Evolutionary conservation across 1,284 basidiomycete species (phyloP).

Genomic region (Tetrapyrgos nigripes): DNA sequence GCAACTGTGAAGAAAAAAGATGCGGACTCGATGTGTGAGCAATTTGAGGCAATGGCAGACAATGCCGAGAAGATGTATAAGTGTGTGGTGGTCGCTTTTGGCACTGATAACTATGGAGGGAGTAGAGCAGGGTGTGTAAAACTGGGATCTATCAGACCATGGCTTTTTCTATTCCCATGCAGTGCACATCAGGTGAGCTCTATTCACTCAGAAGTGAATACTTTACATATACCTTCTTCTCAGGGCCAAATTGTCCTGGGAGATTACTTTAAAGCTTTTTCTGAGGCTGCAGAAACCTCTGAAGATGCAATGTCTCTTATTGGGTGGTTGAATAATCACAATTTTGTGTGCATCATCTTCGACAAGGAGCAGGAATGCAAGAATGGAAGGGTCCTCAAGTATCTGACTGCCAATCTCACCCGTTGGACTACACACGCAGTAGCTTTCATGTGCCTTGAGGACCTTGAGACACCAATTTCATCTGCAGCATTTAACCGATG

Average conservation of each 20-base stretch:
- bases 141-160: slow-evolving; percentile 20
- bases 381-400: slow-evolving; percentile 24
- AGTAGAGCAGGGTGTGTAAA: slow-evolving; percentile 28
- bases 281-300: slow-evolving; percentile 22
- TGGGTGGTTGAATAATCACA: slow-evolving; percentile 30
- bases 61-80: slow-evolving; percentile 23
- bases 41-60: slow-evolving; percentile 30
- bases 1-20: slow-evolving; percentile 28
- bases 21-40: slow-evolving; percentile 24
- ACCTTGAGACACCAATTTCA: slow-evolving; percentile 25
- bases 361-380: slow-evolving; percentile 24
- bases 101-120: slow-evolving; percentile 32
- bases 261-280: slow-evolving; percentile 30
- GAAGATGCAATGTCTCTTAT: slow-evolving; percentile 28
- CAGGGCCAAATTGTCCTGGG: slow-evolving; percentile 30
- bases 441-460: slow-evolving; percentile 25
- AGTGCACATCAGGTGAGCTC: slow-evolving; percentile 27
- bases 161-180: slow-evolving; percentile 23
- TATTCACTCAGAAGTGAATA: not conserved
- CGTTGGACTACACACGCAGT: slow-evolving; percentile 33
- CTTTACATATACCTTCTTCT: not conserved
- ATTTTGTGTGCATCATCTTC: slow-evolving; percentile 28
- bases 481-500: slow-evolving; percentile 22
- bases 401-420: slow-evolving; percentile 32
- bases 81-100: slow-evolving; percentile 23